Evolutionary conservation across 331 rosid genomes (phyloP).

Genomic region (Cydonia oblonga): DNA sequence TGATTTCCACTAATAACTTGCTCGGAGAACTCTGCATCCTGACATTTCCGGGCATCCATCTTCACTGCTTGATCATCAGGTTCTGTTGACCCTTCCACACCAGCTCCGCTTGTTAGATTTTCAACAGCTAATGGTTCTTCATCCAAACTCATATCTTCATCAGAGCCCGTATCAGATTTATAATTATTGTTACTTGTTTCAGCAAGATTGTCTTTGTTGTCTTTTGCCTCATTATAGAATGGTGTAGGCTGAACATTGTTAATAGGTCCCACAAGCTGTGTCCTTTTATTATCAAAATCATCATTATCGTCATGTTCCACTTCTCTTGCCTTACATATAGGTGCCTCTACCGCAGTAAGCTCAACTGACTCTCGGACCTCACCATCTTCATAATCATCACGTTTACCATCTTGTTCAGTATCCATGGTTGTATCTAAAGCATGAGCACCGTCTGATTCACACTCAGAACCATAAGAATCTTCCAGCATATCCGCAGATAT

Average conservation of each 20-base stretch:
- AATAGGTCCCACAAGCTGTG: constrained; percentile 22
- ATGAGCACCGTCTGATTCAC: constrained; percentile 67
- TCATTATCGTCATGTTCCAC: constrained; percentile 18
- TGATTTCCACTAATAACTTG: constrained; percentile 21
- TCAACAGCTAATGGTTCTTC: constrained; percentile 29
- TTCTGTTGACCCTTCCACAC: constrained; percentile 8
- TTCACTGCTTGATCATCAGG: constrained; percentile 26
- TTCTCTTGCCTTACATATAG: constrained; percentile 41
- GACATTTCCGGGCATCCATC: constrained; percentile 8
- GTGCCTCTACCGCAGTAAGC: constrained; percentile 26
- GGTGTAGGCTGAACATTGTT: constrained; percentile 18
- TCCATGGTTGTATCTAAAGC: constrained; percentile 40
- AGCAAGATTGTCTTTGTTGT: constrained; percentile 5
- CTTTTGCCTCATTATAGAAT: constrained; percentile 24
- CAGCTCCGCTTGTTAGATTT: constrained; percentile 18
- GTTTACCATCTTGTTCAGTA: constrained; percentile 30
- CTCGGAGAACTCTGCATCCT: constrained; percentile 20
- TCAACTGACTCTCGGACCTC: constrained; percentile 57
- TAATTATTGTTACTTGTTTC: constrained; percentile 17
- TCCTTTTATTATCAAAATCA: constrained; percentile 23
- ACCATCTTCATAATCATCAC: constrained; percentile 82
- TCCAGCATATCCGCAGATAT: constrained; percentile 54
- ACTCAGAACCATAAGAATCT: constrained; percentile 51
- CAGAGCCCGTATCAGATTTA: constrained; percentile 17
- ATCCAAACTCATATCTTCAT: constrained; percentile 27